Base-by-base conservation (phyloP, 768 basidiomycete genomes). In the Lactarius tabidus region DNA sequence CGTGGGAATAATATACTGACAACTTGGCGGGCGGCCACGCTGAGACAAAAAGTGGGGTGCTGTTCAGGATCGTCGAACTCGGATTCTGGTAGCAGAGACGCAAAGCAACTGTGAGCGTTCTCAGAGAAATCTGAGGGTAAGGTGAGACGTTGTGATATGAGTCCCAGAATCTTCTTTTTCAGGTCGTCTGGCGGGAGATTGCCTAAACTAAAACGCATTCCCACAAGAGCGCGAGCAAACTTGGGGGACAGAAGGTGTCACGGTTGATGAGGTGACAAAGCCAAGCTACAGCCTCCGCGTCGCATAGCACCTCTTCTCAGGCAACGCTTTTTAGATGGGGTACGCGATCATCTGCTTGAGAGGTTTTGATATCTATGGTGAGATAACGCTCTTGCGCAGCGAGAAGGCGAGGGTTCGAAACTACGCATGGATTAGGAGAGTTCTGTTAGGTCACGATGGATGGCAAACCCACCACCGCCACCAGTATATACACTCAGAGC, bases 181-280 rank as follows among this genome's bases (percentile, higher is more conserved):
- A 75, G 60, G 20, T 61, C 60, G 1, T 68, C 55, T 3, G 75
- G 68, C 26, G 81, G 67, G n/a, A 23, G 43, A 3, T 51, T 60
- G 3, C 73, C 72, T 14, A 74, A 57, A 20, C 68, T 7, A 80
- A 65, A 9, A 81, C 69, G 9, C 81, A 53, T 41, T 74, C 69
- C 75, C 79, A n/a, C n/a, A n/a, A n/a, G n/a, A n/a, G n/a, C n/a
- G 82, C 2, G 84, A 71, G n/a, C 82, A 67, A 38, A 73, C 71
- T 6, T 72, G 70, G 57, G 57, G 78, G 74, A 20, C 76, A 80
- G 36, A 74, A 70, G 58, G 58, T 68, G 38, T 66, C 59, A n/a
- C 61, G 59, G 41, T 43, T 53, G 41, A 64, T 48, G 15, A n/a
- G n/a, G 33, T 57, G 23, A 23, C 41, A 60, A 59, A 69, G 62